Evolutionary conservation across 129 eudicot species (phyloP).

Genomic region (Scalesia atractyloides): DNA sequence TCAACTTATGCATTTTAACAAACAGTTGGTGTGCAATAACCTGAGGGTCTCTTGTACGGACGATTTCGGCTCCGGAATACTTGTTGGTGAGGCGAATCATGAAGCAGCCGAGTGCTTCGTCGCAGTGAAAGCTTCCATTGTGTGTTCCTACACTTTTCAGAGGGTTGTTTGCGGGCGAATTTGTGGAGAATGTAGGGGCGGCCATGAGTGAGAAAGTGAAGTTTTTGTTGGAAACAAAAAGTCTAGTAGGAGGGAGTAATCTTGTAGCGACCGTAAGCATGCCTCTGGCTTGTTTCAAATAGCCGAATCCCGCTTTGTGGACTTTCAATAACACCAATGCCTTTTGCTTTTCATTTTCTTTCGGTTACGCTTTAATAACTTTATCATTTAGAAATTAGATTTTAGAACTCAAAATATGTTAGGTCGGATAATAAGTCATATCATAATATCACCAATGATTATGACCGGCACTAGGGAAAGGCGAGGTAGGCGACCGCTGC

Average conservation of each 20-base stretch:
- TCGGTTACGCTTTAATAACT: no score
- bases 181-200: slow-evolving; percentile 36
- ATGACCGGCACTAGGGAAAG: no score
- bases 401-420: no score
- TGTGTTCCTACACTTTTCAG: slow-evolving; percentile 71
- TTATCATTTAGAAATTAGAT: no score
- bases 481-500: no score
- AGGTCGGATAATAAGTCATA: no score
- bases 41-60: slow-evolving; percentile 75
- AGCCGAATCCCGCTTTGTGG: not conserved
- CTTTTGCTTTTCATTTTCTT: not conserved
- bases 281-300: slow-evolving; percentile 14
- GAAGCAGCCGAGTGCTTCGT: slow-evolving; percentile 92
- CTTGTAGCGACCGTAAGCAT: slow-evolving; percentile 37
- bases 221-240: slow-evolving; percentile 8
- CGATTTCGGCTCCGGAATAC: slow-evolving; percentile 60
- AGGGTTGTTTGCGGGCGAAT: slow-evolving; percentile 22
- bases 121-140: slow-evolving; percentile 90
- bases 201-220: slow-evolving; percentile 32
- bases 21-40: slow-evolving; percentile 45
- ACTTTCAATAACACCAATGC: no score
- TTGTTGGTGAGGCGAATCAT: slow-evolving; percentile 78
- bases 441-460: no score
- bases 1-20: slow-evolving; percentile 27
- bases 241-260: slow-evolving; percentile 23